These are phyloP conservation scores for Nemania serpens DNA, from an alignment of 2,329 filamentous ascomycete genomes.

Conservation along the genomic window DNA sequence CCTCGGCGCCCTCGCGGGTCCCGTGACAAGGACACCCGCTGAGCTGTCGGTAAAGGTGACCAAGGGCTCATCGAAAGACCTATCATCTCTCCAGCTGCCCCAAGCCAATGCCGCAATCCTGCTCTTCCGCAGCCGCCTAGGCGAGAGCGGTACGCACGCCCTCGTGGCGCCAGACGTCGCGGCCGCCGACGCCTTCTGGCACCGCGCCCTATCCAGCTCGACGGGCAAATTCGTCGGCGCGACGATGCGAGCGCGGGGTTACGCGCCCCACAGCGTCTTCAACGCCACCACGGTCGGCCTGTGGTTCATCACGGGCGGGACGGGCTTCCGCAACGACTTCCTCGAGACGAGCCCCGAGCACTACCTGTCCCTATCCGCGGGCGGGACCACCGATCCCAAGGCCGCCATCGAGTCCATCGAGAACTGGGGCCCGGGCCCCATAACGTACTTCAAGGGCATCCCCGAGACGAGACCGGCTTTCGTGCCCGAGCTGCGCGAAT, in stretches of 20 bases:
- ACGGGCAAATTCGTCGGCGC: slow-evolving; percentile 20
- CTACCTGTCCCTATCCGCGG: slow-evolving; percentile 21
- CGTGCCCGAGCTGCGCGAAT: slow-evolving; percentile 13
- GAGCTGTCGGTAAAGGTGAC: slow-evolving; percentile 22
- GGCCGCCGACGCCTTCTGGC: slow-evolving; percentile 23
- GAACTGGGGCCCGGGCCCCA: slow-evolving; percentile 22
- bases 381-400: slow-evolving; percentile 9
- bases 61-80: slow-evolving; percentile 21
- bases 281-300: slow-evolving; percentile 15
- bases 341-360: slow-evolving; percentile 22
- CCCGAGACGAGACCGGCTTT: slow-evolving; percentile 16
- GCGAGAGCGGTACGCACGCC: slow-evolving; percentile 14
- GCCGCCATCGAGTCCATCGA: slow-evolving; percentile 22
- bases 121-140: slow-evolving; percentile 22
- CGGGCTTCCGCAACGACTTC: slow-evolving; percentile 22
- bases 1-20: slow-evolving; percentile 14
- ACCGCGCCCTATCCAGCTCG: slow-evolving; percentile 1
- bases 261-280: slow-evolving; percentile 18
- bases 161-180: slow-evolving; percentile 21
- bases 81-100: slow-evolving; percentile 11
- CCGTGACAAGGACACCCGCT: slow-evolving; percentile 2
- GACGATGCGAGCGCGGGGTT: slow-evolving; percentile 19
- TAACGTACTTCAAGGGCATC: slow-evolving; percentile 21
- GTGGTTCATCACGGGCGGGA: slow-evolving; percentile 21
- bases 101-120: slow-evolving; percentile 17